phyloP scores from a whole-genome alignment of 2,329 filamentous ascomycete species.

The Colletotrichum melonis region DNA sequence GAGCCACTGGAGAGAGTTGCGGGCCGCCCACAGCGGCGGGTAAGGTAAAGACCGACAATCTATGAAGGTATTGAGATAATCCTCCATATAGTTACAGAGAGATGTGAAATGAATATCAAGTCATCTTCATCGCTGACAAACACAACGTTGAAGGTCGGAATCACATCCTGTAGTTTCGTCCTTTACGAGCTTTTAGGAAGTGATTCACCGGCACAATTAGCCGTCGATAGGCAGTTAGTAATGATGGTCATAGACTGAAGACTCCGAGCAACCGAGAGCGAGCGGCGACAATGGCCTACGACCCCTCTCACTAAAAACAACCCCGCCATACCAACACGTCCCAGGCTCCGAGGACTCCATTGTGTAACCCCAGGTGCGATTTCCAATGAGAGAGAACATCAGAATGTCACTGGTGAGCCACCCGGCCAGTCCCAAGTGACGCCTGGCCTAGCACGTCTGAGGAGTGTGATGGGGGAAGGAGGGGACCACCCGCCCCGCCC shows the following conservation, averaged over 20 bases:
- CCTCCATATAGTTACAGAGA: too few relatives aligned
- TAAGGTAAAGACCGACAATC: neutral
- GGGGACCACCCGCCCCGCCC: slow-evolving; percentile 10
- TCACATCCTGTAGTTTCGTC: neutral
- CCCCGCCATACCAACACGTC: slow-evolving; percentile 13
- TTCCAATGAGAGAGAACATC: neutral
- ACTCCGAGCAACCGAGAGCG: neutral
- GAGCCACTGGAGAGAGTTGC: slow-evolving; percentile 1
- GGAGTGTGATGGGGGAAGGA: too few relatives aligned
- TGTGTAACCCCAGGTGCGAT: neutral
- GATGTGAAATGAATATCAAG: neutral
- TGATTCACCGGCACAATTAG: slow-evolving; percentile 20
- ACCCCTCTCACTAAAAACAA: slow-evolving; percentile 11
- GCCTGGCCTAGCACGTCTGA: slow-evolving; percentile 7
- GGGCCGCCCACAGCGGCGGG: neutral
- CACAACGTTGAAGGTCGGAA: neutral
- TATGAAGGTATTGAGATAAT: too few relatives aligned
- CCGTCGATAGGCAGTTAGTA: neutral
- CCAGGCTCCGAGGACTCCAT: neutral
- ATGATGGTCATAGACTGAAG: neutral
- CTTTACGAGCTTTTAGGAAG: neutral
- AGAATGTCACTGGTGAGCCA: slow-evolving; percentile 12
- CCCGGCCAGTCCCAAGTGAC: slow-evolving; percentile 14
- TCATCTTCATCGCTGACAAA: neutral
- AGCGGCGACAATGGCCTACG: neutral